Evolutionary conservation across 768 basidiomycete species (phyloP), one percentile per base, ranked within the genome.

Genomic region (Leucosporidium scottii): DNA sequence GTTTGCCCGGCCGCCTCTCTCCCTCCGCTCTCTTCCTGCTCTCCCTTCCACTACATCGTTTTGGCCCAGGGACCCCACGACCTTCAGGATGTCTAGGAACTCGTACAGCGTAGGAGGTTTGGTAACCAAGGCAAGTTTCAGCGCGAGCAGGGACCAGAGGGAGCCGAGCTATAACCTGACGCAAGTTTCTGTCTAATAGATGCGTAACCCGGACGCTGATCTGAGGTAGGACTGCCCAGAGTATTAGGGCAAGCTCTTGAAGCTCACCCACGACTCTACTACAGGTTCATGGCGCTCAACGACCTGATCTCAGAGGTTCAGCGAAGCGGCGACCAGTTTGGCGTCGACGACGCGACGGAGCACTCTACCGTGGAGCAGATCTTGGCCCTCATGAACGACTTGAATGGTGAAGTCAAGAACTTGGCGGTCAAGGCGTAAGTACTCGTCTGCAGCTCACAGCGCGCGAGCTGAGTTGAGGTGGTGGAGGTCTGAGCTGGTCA

Each of bases 341-440:
- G 85, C 17, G 86, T 91, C 63, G 94, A 99, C 76, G 93, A 97
- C 77, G 74, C 82, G 7, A 84, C 87, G 39, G 96, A 99, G 81
- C 85, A 82, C 77, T 89, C 88, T 77, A 86, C 94, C 60, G 82
- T 94, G 57, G 85, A 84, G 51, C 86, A 89, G 77, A 92, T 98
- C 1, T 82, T 97, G 53, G 82, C 85, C 44, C 84, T 97, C 25
- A 87, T 97, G 7, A 89, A 90, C 76, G 96, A 99, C 80, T 88
- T 87, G 79, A 97, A 93, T 73, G 92, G 92, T 12, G 96, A 99
- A 81, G 96, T 98, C 71, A 98, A 98, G 82, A 96, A 96, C 76
- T 88, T 91, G 78, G 91, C 92, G 3, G 94, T 96, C 17, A 92
- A 93, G 81, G 93, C 92, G 94, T 90, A 73, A 62, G 84, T 77